phyloP scores from a whole-genome alignment of 1,284 basidiomycete species.

The Amylostereum areolatum region DNA sequence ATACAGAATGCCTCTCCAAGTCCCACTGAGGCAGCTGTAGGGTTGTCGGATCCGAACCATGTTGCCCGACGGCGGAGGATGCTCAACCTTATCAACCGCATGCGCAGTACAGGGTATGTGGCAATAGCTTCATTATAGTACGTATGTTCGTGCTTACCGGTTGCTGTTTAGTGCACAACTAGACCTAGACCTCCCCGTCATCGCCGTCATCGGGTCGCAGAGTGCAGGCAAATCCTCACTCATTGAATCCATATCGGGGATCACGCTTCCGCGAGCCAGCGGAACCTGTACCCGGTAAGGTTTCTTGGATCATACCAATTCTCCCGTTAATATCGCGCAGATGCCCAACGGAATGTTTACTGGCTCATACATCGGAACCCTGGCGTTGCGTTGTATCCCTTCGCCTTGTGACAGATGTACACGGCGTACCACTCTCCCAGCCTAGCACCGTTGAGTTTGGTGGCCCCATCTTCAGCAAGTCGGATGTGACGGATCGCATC shows the following conservation, averaged over 20 bases:
- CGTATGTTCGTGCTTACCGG: constrained; percentile 2
- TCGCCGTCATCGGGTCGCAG: constrained; percentile 38
- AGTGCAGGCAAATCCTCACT: constrained; percentile 59
- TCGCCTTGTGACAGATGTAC: constrained; percentile 40
- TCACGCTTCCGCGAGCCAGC: constrained; percentile 57
- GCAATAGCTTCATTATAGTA: not conserved
- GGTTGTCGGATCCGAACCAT: constrained; percentile 37
- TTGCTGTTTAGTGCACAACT: constrained; percentile 41
- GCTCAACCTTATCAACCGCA: constrained; percentile 46
- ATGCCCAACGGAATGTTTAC: constrained; percentile 61
- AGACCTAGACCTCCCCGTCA: constrained; percentile 64
- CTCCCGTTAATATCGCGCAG: constrained; percentile 24
- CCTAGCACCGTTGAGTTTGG: constrained; percentile 47
- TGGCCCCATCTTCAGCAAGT: constrained; percentile 39
- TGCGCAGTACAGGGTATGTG: constrained; percentile 51
- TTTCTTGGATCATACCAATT: not conserved
- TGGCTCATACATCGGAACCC: constrained; percentile 34
- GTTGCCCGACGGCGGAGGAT: constrained; percentile 32
- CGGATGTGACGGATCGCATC: constrained; percentile 57
- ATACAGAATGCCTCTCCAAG: not conserved
- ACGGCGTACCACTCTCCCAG: constrained; percentile 35
- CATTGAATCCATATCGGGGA: constrained; percentile 65
- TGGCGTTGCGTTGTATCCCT: constrained; percentile 59
- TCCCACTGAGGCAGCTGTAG: constrained; percentile 21
- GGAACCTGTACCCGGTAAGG: constrained; percentile 56